phyloP scores from a whole-genome alignment of 106 monocot genomes.

The Dendrobium huoshanense region DNA sequence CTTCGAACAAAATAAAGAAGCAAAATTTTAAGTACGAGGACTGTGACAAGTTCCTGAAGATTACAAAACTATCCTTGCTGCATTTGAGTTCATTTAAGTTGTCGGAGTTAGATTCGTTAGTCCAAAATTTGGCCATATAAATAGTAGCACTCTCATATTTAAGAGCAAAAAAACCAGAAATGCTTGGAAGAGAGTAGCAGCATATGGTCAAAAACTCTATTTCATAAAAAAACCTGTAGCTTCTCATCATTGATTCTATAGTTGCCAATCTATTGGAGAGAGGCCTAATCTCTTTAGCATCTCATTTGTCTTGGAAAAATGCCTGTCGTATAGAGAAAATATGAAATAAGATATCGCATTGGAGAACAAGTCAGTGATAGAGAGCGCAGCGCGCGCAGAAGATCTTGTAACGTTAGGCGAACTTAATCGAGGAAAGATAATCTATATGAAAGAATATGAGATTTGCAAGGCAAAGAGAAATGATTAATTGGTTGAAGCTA shows the following conservation, averaged over 20 bases:
- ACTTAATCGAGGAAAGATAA: not conserved
- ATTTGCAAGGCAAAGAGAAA: not conserved
- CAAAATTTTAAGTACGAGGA: not conserved
- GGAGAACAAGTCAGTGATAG: not conserved
- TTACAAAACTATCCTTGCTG: not conserved
- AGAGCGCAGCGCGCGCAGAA: not conserved
- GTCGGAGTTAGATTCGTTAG: not conserved
- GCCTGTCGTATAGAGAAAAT: constrained; percentile 32
- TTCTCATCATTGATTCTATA: constrained; percentile 18
- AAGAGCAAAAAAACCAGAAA: not conserved
- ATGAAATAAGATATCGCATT: constrained; percentile 1
- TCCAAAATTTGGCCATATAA: not conserved
- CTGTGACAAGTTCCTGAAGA: not conserved
- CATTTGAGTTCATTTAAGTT: not conserved
- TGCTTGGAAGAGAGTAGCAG: not conserved
- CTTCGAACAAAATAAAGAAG: not conserved
- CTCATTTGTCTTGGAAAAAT: constrained; percentile 78
- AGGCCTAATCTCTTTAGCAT: constrained; percentile 44
- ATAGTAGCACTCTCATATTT: not conserved
- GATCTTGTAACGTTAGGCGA: not conserved
- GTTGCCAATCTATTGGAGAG: constrained; percentile 83
- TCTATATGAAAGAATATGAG: not conserved
- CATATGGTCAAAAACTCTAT: not conserved
- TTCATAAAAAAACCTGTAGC: not conserved
- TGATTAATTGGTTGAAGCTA: not conserved